Evolutionary conservation across 345 rosid genomes (phyloP).

Genomic region (Sisymbrium altissimum): DNA sequence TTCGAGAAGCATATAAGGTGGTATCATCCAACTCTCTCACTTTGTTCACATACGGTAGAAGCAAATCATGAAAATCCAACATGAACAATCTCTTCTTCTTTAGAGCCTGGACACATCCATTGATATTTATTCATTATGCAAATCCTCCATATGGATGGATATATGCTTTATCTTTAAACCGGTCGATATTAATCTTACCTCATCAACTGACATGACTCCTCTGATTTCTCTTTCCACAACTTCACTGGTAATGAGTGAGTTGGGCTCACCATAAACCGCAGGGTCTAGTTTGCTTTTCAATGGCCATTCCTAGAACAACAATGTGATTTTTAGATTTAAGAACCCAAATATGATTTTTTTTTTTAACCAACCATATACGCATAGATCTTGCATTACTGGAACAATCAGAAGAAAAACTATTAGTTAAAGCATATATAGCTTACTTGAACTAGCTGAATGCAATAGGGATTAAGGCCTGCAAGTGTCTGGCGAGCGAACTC

Average conservation of each 20-base stretch:
- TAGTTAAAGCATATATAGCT: not conserved
- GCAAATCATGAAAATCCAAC: constrained; percentile 31
- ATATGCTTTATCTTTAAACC: not conserved
- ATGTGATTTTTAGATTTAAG: no score
- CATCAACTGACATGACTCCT: constrained; percentile 47
- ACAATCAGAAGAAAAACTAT: not conserved
- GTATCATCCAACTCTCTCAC: constrained; percentile 46
- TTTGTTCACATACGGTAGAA: constrained; percentile 58
- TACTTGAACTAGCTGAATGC: constrained; percentile 55
- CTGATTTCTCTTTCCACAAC: constrained; percentile 45
- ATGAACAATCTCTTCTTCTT: constrained; percentile 19
- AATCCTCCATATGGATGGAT: not conserved
- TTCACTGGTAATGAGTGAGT: constrained; percentile 61
- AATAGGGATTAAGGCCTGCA: constrained; percentile 67
- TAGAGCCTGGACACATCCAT: constrained; percentile 15
- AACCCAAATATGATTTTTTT: no score
- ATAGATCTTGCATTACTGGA: no score
- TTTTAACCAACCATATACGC: not conserved
- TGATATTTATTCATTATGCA: not conserved
- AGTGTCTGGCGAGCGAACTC: constrained; percentile 75
- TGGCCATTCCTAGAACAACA: constrained; percentile 67
- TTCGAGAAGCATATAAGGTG: constrained; percentile 58
- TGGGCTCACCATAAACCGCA: constrained; percentile 49
- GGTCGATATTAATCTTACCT: constrained; percentile 36
- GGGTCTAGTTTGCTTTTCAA: constrained; percentile 71